phyloP scores from a whole-genome alignment of 768 basidiomycete species.

The Chalciporus piperatus region DNA sequence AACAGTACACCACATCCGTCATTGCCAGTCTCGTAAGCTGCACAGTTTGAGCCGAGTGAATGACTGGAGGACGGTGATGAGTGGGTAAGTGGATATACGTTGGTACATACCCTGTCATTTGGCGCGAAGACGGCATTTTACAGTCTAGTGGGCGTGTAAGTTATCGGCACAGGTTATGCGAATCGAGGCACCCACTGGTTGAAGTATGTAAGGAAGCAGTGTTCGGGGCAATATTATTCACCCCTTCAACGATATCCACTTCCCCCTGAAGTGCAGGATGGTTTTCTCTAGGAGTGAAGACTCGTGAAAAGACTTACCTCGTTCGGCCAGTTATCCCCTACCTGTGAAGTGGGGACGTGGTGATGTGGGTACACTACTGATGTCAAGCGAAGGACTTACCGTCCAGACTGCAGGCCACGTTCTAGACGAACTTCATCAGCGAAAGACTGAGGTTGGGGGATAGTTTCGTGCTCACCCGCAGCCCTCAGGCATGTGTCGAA shows the following conservation, averaged over 20 bases:
- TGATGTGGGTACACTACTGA: no score
- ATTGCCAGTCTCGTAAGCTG: slow-evolving; percentile 21
- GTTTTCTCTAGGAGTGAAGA: neutral
- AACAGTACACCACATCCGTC: slow-evolving; percentile 22
- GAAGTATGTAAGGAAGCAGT: slow-evolving; percentile 29
- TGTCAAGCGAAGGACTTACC: slow-evolving; percentile 2
- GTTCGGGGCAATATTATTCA: slow-evolving; percentile 40
- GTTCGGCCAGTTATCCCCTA: slow-evolving; percentile 20
- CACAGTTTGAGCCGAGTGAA: slow-evolving; percentile 15
- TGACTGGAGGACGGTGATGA: slow-evolving; percentile 9
- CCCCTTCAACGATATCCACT: slow-evolving; percentile 50
- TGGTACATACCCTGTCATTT: slow-evolving; percentile 20
- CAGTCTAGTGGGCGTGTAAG: slow-evolving; percentile 16
- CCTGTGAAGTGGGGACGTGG: neutral
- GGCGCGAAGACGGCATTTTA: slow-evolving; percentile 13
- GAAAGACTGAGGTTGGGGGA: neutral
- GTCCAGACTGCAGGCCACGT: slow-evolving; percentile 29
- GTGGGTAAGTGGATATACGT: neutral
- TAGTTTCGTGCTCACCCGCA: slow-evolving; percentile 22
- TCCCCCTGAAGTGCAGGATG: slow-evolving; percentile 28
- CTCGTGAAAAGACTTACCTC: neutral
- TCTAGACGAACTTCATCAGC: slow-evolving; percentile 2
- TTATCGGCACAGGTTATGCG: neutral
- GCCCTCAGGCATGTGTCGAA: slow-evolving; percentile 31
- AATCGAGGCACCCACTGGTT: slow-evolving; percentile 14